Conservation (phyloP, 2,329 filamentous ascomycete genomes). For the Colletotrichum sojae region DNA sequence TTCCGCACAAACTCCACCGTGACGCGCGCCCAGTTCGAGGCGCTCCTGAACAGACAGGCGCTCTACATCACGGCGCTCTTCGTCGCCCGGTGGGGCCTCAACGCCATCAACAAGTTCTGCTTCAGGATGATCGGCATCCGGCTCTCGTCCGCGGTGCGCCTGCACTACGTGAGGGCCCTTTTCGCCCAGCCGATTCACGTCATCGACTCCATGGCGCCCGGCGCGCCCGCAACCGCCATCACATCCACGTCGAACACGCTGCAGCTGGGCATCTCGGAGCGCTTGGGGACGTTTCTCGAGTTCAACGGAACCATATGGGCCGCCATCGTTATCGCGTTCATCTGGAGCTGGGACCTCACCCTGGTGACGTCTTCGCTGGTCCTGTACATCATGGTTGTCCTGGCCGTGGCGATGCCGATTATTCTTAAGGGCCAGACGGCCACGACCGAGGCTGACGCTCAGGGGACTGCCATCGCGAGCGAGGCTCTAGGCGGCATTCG, state of each 20-base stretch:
- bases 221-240: slow-evolving; percentile 66
- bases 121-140: slow-evolving; percentile 75
- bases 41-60: slow-evolving; percentile 41
- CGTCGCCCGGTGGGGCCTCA: slow-evolving; percentile 74
- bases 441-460: slow-evolving; percentile 46
- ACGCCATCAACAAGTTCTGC: slow-evolving; percentile 74
- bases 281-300: slow-evolving; percentile 61
- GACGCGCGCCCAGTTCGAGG: slow-evolving; percentile 43
- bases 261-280: slow-evolving; percentile 68
- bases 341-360: slow-evolving; percentile 66
- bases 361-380: slow-evolving; percentile 64
- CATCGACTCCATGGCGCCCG: slow-evolving; percentile 65
- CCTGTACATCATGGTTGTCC: slow-evolving; percentile 55
- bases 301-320: slow-evolving; percentile 58
- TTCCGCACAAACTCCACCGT: slow-evolving; percentile 44
- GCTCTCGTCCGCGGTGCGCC: slow-evolving; percentile 70
- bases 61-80: slow-evolving; percentile 79
- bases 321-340: slow-evolving; percentile 65
- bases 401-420: slow-evolving; percentile 49
- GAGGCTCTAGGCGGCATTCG: slow-evolving; percentile 58
- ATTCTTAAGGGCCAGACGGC: slow-evolving; percentile 46
- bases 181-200: slow-evolving; percentile 65
- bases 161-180: slow-evolving; percentile 65
- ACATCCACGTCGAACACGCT: slow-evolving; percentile 67
- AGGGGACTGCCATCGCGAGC: slow-evolving; percentile 58